phyloP scores from a whole-genome alignment of 495 filamentous ascomycete species.

The Annulohypoxylon nitens region DNA sequence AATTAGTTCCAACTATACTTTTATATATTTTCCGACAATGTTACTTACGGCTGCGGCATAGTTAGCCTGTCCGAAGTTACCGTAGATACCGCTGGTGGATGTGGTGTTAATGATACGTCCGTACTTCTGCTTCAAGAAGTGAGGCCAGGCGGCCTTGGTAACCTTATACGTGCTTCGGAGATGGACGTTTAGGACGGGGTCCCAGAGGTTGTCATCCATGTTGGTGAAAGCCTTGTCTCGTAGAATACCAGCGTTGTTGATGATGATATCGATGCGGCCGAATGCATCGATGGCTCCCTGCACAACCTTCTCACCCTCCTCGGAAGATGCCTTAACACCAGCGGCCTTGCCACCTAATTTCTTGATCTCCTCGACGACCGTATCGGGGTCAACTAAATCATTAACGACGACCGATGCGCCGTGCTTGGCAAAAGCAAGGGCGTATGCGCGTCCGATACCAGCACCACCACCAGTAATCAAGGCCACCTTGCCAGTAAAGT shows the following conservation, averaged over 20 bases:
- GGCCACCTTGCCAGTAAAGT: constrained; percentile 92
- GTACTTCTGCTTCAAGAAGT: constrained; percentile 99
- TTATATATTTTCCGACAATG: neutral
- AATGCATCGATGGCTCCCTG: constrained; percentile 94
- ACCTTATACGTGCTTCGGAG: constrained; percentile 96
- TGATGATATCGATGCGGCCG: constrained; percentile 91
- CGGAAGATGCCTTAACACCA: constrained; percentile 92
- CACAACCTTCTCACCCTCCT: constrained; percentile 93
- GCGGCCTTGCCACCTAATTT: constrained; percentile 91
- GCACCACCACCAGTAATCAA: constrained; percentile 93
- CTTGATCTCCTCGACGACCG: constrained; percentile 91
- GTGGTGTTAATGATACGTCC: constrained; percentile 97
- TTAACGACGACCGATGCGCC: constrained; percentile 96
- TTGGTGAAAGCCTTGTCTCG: constrained; percentile 98
- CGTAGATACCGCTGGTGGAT: constrained; percentile 96
- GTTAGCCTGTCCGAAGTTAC: constrained; percentile 99
- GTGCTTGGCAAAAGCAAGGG: constrained; percentile 87
- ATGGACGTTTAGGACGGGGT: constrained; percentile 92
- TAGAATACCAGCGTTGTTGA: constrained; percentile 98
- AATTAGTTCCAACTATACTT: constrained; percentile 39
- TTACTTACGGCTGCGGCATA: constrained; percentile 86
- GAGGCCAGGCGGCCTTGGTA: constrained; percentile 97
- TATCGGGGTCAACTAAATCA: constrained; percentile 93
- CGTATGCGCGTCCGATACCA: constrained; percentile 94
- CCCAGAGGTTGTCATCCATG: constrained; percentile 96